A percentile compares a stretch with the other conserved stretches of the same genome.
Evolutionary conservation across 257 asterid genomes (phyloP).

Genomic region (Petunia secreta): DNA sequence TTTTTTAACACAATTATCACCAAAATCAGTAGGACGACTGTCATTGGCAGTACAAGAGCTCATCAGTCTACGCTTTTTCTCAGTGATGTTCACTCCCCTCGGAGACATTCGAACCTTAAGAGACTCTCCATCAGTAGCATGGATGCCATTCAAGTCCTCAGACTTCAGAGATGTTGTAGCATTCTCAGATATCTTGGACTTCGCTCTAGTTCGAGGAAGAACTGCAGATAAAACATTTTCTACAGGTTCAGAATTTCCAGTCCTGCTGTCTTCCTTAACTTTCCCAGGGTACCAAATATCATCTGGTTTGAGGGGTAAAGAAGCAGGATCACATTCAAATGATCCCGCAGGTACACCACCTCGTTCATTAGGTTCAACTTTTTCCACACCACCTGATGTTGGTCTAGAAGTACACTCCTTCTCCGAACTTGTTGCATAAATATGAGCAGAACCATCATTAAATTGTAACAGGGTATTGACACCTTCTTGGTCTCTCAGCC

Average conservation of each 20-base stretch:
- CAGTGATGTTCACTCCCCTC: slow-evolving; percentile 27
- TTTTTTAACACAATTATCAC: too few species aligned
- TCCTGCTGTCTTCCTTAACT: slow-evolving; percentile 24
- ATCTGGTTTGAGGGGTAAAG: slow-evolving; percentile 55
- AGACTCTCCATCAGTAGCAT: slow-evolving; percentile 22
- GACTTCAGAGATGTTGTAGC: slow-evolving; percentile 20
- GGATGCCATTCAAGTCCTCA: slow-evolving; percentile 28
- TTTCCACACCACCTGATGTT: slow-evolving; percentile 34
- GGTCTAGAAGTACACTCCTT: slow-evolving; percentile 20
- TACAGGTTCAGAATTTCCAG: slow-evolving; percentile 27
- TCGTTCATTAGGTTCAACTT: slow-evolving; percentile 23
- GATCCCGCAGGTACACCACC: slow-evolving; percentile 57
- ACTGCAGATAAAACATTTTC: slow-evolving; percentile 24
- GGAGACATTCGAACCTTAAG: slow-evolving; percentile 31
- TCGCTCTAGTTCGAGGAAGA: not conserved
- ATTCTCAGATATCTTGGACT: slow-evolving; percentile 23
- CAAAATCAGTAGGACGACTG: not conserved
- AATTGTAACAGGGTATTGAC: slow-evolving; percentile 8
- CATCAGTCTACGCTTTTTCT: not conserved
- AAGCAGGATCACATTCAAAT: slow-evolving; percentile 80
- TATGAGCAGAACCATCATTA: slow-evolving; percentile 23
- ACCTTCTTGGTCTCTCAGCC: slow-evolving; percentile 25
- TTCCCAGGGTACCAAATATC: slow-evolving; percentile 49
- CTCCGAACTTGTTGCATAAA: not conserved
- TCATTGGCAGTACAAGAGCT: not conserved